phyloP scores from a whole-genome alignment of 1,139 yeast species.

The Candida albicans region DNA sequence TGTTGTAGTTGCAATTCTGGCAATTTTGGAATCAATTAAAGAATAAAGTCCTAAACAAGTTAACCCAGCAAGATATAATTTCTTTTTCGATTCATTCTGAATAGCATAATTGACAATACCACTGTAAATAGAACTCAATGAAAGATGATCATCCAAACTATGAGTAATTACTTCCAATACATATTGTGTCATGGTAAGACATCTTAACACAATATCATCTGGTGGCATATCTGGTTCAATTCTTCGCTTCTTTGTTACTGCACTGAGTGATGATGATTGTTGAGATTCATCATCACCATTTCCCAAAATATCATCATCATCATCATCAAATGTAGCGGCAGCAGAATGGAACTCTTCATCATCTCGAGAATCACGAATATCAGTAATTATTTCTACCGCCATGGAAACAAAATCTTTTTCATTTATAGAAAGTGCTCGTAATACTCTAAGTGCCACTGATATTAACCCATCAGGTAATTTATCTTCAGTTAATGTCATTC shows the following conservation, averaged over 20 bases:
- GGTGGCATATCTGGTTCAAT: slow-evolving; percentile 43
- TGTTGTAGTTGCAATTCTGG: slow-evolving; percentile 64
- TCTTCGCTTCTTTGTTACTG: slow-evolving; percentile 28
- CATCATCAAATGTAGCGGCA: slow-evolving; percentile 34
- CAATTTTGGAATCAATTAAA: slow-evolving; percentile 63
- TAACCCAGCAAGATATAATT: slow-evolving; percentile 66
- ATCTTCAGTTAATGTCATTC: slow-evolving; percentile 59
- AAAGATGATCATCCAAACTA: slow-evolving; percentile 63
- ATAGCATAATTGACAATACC: slow-evolving; percentile 85
- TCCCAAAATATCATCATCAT: slow-evolving; percentile 25
- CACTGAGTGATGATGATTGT: neutral
- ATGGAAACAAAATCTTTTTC: slow-evolving; percentile 84
- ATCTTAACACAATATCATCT: slow-evolving; percentile 56
- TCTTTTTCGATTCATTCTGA: slow-evolving; percentile 55
- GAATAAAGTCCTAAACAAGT: slow-evolving; percentile 80
- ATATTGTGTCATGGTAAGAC: slow-evolving; percentile 69
- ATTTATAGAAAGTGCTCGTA: slow-evolving; percentile 69
- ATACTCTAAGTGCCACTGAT: slow-evolving; percentile 59
- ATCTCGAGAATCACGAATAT: slow-evolving; percentile 67
- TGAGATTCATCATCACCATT: slow-evolving; percentile 22
- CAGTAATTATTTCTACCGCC: slow-evolving; percentile 84
- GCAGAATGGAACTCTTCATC: slow-evolving; percentile 57
- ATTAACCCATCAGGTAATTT: slow-evolving; percentile 55
- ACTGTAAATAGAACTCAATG: slow-evolving; percentile 70
- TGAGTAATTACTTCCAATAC: slow-evolving; percentile 68